Percentiles rank a stretch among this genome's conserved stretches.
These are phyloP conservation scores for Aspergillus mulundensis DNA, from an alignment of 495 filamentous ascomycete genomes.

Conservation along the genomic window DNA sequence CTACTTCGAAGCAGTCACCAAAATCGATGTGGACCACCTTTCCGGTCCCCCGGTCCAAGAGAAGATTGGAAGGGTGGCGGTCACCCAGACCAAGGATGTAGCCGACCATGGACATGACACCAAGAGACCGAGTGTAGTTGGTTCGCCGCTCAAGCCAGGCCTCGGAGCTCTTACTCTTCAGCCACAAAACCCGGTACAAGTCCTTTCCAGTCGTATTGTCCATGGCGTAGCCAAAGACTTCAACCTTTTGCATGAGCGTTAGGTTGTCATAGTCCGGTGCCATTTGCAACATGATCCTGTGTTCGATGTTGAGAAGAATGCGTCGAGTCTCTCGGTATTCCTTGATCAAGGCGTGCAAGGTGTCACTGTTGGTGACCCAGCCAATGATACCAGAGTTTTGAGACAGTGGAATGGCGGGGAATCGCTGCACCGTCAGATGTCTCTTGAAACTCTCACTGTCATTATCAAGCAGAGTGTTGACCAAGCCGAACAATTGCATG, in stretches of 20 bases:
- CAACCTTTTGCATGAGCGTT: conserved; percentile 98
- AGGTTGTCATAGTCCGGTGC: conserved; percentile 97
- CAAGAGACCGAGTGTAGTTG: conserved; percentile 94
- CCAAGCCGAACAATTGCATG: conserved; percentile 97
- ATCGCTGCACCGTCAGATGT: conserved; percentile 91
- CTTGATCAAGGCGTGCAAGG: conserved; percentile 89
- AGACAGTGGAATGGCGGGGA: conserved; percentile 90
- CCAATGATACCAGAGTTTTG: conserved; percentile 92
- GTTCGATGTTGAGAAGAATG: conserved; percentile 97
- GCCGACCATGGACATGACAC: conserved; percentile 99
- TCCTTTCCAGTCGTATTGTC: conserved; percentile 99
- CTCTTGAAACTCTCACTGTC: conserved; percentile 96
- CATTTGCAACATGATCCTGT: conserved; percentile 99
- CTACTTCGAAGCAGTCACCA: conserved; percentile 98
- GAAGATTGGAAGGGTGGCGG: conserved; percentile 93
- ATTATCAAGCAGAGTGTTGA: conserved; percentile 87
- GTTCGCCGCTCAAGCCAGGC: conserved; percentile 95
- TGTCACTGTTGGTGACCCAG: conserved; percentile 98
- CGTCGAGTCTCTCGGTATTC: conserved; percentile 96
- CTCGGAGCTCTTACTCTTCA: conserved; percentile 97
- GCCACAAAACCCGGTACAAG: conserved; percentile 94
- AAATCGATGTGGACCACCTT: conserved; percentile 98
- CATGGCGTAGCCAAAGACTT: conserved; percentile 97
- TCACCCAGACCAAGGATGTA: conserved; percentile 97
- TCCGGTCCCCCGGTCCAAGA: conserved; percentile 92